phyloP scores from a whole-genome alignment of 352 stramenopile genomes.

The Phytopythium boreale region DNA sequence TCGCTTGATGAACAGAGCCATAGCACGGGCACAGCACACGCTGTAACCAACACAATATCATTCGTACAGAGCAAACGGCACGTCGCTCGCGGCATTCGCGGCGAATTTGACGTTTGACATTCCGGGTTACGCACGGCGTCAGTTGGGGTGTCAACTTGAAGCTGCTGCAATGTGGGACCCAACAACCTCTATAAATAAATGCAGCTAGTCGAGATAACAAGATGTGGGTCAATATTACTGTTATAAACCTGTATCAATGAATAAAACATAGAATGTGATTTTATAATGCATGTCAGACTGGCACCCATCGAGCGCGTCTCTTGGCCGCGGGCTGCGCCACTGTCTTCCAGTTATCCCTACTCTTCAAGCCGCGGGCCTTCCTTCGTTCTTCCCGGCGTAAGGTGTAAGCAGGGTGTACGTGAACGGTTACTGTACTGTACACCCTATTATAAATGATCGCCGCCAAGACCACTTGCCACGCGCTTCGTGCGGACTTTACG shows the following conservation, averaged over 20 bases:
- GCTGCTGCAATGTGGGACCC: background rate
- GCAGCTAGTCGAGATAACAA: background rate
- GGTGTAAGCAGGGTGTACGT: too few relatives aligned
- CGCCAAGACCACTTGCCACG: too few relatives aligned
- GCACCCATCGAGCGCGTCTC: background rate
- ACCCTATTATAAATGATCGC: background rate
- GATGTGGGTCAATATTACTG: background rate
- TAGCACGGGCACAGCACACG: background rate
- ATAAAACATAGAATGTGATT: background rate
- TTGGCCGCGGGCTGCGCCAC: background rate
- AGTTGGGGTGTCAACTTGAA: background rate
- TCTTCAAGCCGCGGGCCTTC: background rate
- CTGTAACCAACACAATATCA: too few relatives aligned
- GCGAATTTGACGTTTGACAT: slow-evolving; percentile 1
- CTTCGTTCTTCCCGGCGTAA: background rate
- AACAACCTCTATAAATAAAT: background rate
- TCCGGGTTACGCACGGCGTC: too few relatives aligned
- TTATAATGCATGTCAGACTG: background rate
- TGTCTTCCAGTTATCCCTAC: background rate
- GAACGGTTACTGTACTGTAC: too few relatives aligned
- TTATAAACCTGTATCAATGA: background rate
- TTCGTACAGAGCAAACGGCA: background rate
- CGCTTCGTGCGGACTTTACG: background rate
- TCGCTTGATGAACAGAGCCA: background rate
- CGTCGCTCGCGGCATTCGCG: background rate